These are phyloP conservation scores for Metschnikowia noctiluminum DNA, from an alignment of 805 yeast species.

Conservation along the genomic window DNA sequence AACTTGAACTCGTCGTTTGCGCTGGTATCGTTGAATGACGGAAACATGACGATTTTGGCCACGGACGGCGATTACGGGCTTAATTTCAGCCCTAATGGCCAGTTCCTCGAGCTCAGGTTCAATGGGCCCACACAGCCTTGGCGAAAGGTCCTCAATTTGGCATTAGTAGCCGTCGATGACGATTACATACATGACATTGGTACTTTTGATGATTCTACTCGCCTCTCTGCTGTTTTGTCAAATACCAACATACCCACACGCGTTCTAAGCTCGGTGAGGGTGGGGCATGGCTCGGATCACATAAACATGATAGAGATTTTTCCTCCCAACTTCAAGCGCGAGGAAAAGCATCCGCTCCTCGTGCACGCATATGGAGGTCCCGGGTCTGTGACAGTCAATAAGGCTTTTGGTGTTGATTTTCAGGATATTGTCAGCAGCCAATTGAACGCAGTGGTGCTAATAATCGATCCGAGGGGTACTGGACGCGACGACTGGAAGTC, in stretches of 20 bases:
- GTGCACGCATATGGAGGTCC: constrained; percentile 81
- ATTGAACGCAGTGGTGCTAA: constrained; percentile 57
- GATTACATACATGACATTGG: constrained; percentile 12
- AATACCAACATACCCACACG: constrained; percentile 51
- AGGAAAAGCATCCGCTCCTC: constrained; percentile 53
- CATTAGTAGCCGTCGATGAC: constrained; percentile 12
- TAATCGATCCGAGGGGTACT: constrained; percentile 80
- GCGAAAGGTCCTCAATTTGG: constrained; percentile 23
- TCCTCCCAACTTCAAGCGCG: constrained; percentile 53
- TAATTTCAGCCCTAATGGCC: constrained; percentile 22
- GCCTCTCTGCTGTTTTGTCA: constrained; percentile 19
- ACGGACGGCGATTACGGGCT: constrained; percentile 16
- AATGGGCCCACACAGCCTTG: constrained; percentile 25
- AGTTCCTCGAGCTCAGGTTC: constrained; percentile 20
- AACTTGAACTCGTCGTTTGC: constrained; percentile 13
- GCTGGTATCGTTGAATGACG: constrained; percentile 4
- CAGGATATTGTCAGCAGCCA: constrained; percentile 58
- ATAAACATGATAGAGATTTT: constrained; percentile 57
- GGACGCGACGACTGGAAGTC: constrained; percentile 75
- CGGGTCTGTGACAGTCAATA: constrained; percentile 59
- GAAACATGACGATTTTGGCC: constrained; percentile 1
- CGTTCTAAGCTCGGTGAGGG: constrained; percentile 30
- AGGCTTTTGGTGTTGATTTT: constrained; percentile 48
- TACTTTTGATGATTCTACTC: constrained; percentile 19
- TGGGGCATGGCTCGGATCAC: constrained; percentile 30